Evolutionary conservation across 228 moss, liverwort and hornwort genomes (phyloP), one percentile per base, ranked within the genome.

Genomic region (Sphagnum magellanicum): DNA sequence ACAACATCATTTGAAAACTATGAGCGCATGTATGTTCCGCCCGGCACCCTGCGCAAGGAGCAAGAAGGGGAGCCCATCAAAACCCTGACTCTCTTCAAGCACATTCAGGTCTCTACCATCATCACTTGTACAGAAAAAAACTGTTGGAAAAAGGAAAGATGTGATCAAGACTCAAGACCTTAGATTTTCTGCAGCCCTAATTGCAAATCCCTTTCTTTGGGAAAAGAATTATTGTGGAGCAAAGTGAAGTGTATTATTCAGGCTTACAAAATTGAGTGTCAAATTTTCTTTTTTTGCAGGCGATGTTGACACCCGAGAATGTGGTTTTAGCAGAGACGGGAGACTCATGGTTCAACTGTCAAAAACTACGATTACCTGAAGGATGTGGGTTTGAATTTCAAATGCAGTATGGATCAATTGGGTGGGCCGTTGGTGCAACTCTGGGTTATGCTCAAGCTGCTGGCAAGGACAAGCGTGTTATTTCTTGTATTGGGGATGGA

Each of bases 321-420:
- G 90, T 90, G 49, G 80, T 98, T 12, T 70, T 98, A 53, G 94
- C 98, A 50, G 98, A 98, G 69, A 98, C 98, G 32, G 98, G 98
- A 72, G 98, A 98, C 79, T 74, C 94, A 15, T 98, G 98, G 94
- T 98, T 98, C 83, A 98, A 98, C 65, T 98, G 98, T 74, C 98
- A 98, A 76, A 98, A 94, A 68, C 85, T 98, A 48, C 83, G 69
- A 70, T 78, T 98, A 17, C 98, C 98, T 6, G 66, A 81, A 14
- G 86, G 88, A 17, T 91, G 90, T 67, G 53, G 72, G 49, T 89
- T 69, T 72, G 98, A 94, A 59, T 98, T 98, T 58, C 98, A 98
- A 77, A 98, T 98, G 98, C 98, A 98, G 68, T 98, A 90, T 73
- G 98, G 98, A 53, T 98, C 94, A 5, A 98, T 98, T 32, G 98